Evolutionary conservation across 2,329 filamentous ascomycete species (phyloP).

Genomic region (Botryotinia convoluta): DNA sequence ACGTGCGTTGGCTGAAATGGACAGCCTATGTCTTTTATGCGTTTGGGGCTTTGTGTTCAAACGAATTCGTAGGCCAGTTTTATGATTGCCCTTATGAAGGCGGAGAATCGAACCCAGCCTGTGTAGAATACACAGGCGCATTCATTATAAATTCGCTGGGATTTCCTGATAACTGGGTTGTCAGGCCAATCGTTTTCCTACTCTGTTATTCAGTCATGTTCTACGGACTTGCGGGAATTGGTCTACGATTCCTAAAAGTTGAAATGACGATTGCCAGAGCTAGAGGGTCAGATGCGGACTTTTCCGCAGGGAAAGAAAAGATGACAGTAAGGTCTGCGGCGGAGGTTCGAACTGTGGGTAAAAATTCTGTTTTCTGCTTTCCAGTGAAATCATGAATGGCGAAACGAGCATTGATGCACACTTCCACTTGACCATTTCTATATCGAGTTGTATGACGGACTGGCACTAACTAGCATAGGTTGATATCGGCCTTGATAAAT

Average conservation of each 20-base stretch:
- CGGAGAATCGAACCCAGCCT: constrained; percentile 61
- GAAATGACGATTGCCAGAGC: constrained; percentile 69
- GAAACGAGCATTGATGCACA: not conserved
- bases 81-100: constrained; percentile 68
- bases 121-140: constrained; percentile 64
- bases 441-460: not conserved
- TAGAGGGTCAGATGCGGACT: constrained; percentile 55
- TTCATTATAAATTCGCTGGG: constrained; percentile 69
- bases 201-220: constrained; percentile 63
- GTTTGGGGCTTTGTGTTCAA: constrained; percentile 68
- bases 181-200: constrained; percentile 62
- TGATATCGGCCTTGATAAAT: constrained; percentile 62
- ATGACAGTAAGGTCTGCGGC: constrained; percentile 54
- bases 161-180: constrained; percentile 65
- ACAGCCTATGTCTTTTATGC: constrained; percentile 64
- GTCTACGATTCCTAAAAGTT: constrained; percentile 62
- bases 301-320: constrained; percentile 69
- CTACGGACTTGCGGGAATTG: constrained; percentile 56
- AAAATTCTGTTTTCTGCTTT: not conserved
- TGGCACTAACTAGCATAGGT: constrained; percentile 42
- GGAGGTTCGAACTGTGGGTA: constrained; percentile 48
- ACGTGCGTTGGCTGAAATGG: constrained; percentile 76
- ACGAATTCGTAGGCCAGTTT: constrained; percentile 70
- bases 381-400: not conserved
- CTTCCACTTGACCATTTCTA: not conserved